phyloP scores from a whole-genome alignment of 805 yeast species.

The Komagataella kurtzmanii region DNA sequence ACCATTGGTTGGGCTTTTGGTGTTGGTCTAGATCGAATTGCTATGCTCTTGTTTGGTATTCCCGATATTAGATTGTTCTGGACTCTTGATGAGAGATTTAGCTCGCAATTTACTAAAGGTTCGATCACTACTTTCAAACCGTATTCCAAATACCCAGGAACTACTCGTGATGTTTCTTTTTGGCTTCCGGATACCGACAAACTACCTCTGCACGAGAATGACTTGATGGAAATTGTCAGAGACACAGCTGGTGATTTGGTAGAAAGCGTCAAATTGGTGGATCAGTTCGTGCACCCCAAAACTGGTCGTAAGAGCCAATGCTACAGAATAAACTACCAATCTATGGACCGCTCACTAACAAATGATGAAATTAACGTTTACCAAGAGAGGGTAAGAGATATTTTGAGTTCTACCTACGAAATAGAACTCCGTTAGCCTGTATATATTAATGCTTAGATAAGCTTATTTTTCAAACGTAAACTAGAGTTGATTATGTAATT shows the following conservation, averaged over 20 bases:
- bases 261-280: constrained; percentile 71
- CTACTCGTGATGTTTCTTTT: constrained; percentile 79
- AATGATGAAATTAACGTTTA: constrained; percentile 70
- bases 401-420: constrained; percentile 35
- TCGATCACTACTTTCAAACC: constrained; percentile 65
- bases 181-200: constrained; percentile 48
- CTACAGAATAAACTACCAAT: constrained; percentile 84
- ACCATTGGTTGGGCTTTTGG: constrained; percentile 97
- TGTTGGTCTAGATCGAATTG: constrained; percentile 85
- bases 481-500: background rate
- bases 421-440: constrained; percentile 35
- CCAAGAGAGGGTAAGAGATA: constrained; percentile 50
- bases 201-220: constrained; percentile 60
- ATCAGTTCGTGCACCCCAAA: constrained; percentile 78
- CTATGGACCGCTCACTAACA: constrained; percentile 88
- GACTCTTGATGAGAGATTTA: constrained; percentile 72
- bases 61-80: constrained; percentile 93
- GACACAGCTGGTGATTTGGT: constrained; percentile 76
- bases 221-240: constrained; percentile 87
- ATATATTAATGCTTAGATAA: background rate
- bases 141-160: constrained; percentile 83
- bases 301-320: constrained; percentile 68
- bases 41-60: constrained; percentile 89
- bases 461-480: background rate
- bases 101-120: constrained; percentile 54